Conservation (phyloP, 306 rosid genomes). For the Albizia julibrissin region DNA sequence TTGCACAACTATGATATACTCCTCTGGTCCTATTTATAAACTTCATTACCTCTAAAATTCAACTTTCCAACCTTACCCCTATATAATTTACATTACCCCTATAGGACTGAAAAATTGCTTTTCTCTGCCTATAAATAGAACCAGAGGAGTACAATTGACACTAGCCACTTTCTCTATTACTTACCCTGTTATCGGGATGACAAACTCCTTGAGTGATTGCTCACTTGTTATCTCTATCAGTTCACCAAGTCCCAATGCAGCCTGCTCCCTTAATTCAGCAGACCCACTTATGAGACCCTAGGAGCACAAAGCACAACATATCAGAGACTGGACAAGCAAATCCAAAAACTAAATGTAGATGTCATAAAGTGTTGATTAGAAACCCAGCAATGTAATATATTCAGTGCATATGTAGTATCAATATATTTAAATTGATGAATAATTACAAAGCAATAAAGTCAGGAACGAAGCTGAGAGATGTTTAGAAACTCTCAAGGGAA, state of each 20-base stretch:
- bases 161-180: constrained; percentile 24
- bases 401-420: background rate
- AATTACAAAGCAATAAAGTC: background rate
- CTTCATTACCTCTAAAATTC: no score
- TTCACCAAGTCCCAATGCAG: constrained; percentile 97
- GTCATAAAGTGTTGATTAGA: constrained; percentile 13
- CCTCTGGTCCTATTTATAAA: no score
- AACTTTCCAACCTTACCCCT: no score
- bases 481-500: background rate
- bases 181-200: constrained; percentile 92
- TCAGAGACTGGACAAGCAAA: constrained; percentile 15
- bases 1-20: background rate
- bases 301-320: constrained; percentile 24
- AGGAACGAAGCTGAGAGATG: background rate
- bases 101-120: no score
- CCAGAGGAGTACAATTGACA: background rate
- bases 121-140: no score
- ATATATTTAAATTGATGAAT: background rate
- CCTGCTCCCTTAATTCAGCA: constrained; percentile 95
- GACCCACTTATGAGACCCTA: constrained; percentile 96
- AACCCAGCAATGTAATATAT: constrained; percentile 14
- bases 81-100: no score
- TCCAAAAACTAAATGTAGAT: background rate
- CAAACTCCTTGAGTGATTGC: constrained; percentile 83
- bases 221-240: constrained; percentile 94